phyloP scores from a whole-genome alignment of 225 moss, liverwort and hornwort genomes.

The Polytrichum commune region DNA sequence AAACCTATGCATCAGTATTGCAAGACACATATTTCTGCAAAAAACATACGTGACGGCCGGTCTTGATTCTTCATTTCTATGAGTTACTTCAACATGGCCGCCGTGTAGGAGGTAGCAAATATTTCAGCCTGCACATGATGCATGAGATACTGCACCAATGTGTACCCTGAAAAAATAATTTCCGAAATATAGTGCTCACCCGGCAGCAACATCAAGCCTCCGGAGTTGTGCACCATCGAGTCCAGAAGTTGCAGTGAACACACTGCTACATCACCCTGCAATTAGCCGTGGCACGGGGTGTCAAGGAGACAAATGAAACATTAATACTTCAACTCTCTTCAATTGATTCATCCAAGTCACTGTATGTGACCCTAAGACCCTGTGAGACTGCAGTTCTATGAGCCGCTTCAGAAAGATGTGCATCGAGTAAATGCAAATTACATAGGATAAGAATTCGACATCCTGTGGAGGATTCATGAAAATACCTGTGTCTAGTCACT shows the following conservation, averaged over 20 bases:
- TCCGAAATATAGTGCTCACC: conserved; percentile 24
- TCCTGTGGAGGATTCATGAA: neutral
- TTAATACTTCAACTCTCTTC: neutral
- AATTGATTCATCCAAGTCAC: too few relatives aligned
- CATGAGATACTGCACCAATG: neutral
- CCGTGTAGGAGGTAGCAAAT: too few relatives aligned
- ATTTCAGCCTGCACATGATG: too few relatives aligned
- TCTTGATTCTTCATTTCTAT: too few relatives aligned
- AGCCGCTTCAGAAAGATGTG: neutral
- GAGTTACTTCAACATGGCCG: too few relatives aligned
- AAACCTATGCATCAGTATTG: too few relatives aligned
- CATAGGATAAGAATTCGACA: neutral
- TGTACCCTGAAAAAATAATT: too few relatives aligned
- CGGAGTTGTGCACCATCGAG: conserved; percentile 69
- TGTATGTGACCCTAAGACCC: too few relatives aligned
- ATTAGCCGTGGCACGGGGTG: neutral
- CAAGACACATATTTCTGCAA: too few relatives aligned
- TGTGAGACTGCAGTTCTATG: neutral
- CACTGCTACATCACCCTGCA: conserved; percentile 79
- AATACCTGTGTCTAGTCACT: too few relatives aligned
- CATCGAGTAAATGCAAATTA: neutral
- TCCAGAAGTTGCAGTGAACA: conserved; percentile 74
- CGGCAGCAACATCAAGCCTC: conserved; percentile 58
- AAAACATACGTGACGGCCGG: too few relatives aligned
- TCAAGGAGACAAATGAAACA: conserved; percentile 1